Evolutionary conservation across 2,329 filamentous ascomycete genomes (phyloP), one percentile per base, ranked within the genome.

Genomic region (Tolypocladium nubicola): DNA sequence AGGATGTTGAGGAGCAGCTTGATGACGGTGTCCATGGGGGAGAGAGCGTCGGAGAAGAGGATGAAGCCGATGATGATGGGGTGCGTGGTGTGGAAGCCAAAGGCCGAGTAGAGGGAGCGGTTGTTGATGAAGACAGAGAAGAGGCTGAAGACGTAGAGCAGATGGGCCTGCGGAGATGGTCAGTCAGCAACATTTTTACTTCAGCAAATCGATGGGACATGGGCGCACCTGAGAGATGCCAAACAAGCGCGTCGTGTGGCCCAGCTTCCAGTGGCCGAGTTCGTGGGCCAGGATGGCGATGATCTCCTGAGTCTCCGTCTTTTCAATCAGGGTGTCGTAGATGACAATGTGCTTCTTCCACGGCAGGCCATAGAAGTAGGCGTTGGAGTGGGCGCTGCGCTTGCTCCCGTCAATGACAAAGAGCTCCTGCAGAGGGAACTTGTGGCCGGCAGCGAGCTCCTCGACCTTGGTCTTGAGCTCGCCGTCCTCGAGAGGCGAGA

Each of bases 261-360:
- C 91, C 64, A 96, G 83, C 67, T 88, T 93, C 94, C 94, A 99
- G 78, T 99, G 94, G 55, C 94, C 94, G 53, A 99, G 83, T 75
- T 99, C 94, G 71, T 99, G 94, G 40, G 90, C 92, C 56, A 99
- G 79, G 56, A 99, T 92, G 63, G 94, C 93, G 59, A 96, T 90
- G 45, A 99, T 92, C 74, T 99, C 94, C 68, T 94, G 82, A 4
- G 89, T 86, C 61, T 92, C 85, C 71, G 88, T 94, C 83, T 97
- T 96, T 75, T 97, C 93, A 61, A 99, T 91, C 61, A 99, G 76
- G 6, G 95, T 99, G 71, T 99, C 94, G 71, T 96, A 99, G 69
- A 99, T 95, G 68, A 99, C 94, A 77, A 99, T 99, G 78, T 97
- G 95, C 83, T 97, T 97, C 83, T 97, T 97, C 92, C 93, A 99